Base-by-base conservation (phyloP, 1,284 basidiomycete species). In the Ustilago bromivora region DNA sequence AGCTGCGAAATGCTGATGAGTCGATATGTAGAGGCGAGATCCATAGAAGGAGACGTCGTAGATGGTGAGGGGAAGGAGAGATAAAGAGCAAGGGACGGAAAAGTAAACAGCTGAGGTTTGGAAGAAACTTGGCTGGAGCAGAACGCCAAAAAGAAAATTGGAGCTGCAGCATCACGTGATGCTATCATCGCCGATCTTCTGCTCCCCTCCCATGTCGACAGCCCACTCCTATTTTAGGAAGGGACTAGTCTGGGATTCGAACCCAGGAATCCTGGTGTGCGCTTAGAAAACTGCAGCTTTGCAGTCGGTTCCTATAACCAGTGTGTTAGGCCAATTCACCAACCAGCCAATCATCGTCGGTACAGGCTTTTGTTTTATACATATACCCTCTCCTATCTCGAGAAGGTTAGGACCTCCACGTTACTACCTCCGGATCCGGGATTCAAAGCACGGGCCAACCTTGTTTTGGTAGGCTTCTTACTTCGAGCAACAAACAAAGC, bases 221-320 rank as follows among this genome's bases (percentile, higher is more conserved):
- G 23, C 23, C 23, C 23, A 41, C 40, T 41, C 40, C 7, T 17
- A 11, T 41, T 41, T 4, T 41, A 23, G 23, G 2, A 23, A 23
- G 10, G 71, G 74, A 76, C 74, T 71, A 71, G 69, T 76, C 74
- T 76, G 74, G 74, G 74, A 69, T 71, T 76, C 74, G 74, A 76
- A 76, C 74, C 74, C 74, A 76, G 74, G 74, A 76, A 69, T 76
- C 63, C 74, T 76, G 65, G 74, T 67, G 73, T 46, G 17, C 17
- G 32, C 12, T 41, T 38, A n/a, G 46, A 19, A 19, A 28, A 15
- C 13, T 34, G 46, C 51, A 19, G 23, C 6, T 31, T 32, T 19
- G 23, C 49, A 32, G n/a, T 54, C 55, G 47, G 52, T 61, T 55
- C 74, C 74, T 76, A 76, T 71, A 76, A 67, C 74, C 65, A 76